These are phyloP conservation scores for Nigrospora oryzae DNA, from an alignment of 2,329 filamentous ascomycete species.

Conservation along the genomic window DNA sequence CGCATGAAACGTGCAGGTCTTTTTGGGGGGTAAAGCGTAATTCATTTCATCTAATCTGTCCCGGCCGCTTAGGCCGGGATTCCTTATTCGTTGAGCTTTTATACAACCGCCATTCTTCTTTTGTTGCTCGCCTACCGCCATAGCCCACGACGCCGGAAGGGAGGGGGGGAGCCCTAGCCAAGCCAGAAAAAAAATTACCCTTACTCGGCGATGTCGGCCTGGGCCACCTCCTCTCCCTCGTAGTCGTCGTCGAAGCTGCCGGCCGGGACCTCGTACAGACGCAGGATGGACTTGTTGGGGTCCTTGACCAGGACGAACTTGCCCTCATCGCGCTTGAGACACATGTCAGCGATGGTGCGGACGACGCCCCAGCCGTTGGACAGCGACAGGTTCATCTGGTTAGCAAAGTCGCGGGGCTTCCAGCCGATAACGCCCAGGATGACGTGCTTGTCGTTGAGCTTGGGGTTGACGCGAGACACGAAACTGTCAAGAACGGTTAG, in stretches of 20 bases:
- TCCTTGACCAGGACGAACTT: constrained; percentile 83
- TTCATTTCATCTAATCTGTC: no score
- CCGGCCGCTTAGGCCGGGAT: no score
- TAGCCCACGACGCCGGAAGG: no score
- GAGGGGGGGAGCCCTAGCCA: no score
- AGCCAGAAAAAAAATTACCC: no score
- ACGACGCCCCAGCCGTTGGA: constrained; percentile 99
- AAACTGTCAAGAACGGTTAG: constrained; percentile 48
- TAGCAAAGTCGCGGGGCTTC: constrained; percentile 94
- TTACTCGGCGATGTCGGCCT: constrained; percentile 28
- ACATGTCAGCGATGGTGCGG: constrained; percentile 95
- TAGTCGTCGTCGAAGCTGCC: constrained; percentile 87
- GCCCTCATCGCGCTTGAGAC: constrained; percentile 66
- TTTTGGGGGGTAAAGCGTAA: no score
- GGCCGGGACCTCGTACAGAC: constrained; percentile 83
- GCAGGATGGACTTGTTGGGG: constrained; percentile 92
- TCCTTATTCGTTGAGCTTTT: no score
- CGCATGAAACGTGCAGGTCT: no score
- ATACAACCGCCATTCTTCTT: no score
- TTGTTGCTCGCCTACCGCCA: no score
- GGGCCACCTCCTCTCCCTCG: constrained; percentile 57
- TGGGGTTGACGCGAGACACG: constrained; percentile 88
- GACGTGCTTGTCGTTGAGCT: constrained; percentile 87
- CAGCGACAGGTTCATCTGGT: constrained; percentile 95
- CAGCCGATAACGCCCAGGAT: constrained; percentile 93